Evolutionary conservation across 441 rosid species (phyloP).

Genomic region (Dalechampia spathulata): DNA sequence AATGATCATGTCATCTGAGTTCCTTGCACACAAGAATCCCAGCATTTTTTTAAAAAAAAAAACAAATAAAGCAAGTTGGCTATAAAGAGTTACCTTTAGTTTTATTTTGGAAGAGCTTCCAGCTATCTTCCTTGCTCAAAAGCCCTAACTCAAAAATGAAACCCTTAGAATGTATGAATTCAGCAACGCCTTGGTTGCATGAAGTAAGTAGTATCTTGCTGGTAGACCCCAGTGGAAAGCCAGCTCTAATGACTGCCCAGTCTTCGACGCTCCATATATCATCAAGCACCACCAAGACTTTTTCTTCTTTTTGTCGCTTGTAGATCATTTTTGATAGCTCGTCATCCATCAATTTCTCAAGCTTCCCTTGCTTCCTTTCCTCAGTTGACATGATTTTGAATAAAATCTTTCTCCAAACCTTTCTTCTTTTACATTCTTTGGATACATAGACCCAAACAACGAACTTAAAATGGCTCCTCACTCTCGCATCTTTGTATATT

Average conservation of each 20-base stretch:
- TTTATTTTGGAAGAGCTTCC: slow-evolving; percentile 25
- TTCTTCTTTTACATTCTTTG: slow-evolving; percentile 14
- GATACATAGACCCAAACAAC: slow-evolving; percentile 20
- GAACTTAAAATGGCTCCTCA: slow-evolving; percentile 4
- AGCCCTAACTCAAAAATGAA: slow-evolving; percentile 8
- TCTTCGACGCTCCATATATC: slow-evolving; percentile 16
- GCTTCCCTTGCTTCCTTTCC: slow-evolving; percentile 9
- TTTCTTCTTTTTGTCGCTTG: slow-evolving; percentile 12
- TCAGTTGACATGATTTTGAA: slow-evolving; percentile 6
- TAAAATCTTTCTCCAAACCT: slow-evolving; percentile 7
- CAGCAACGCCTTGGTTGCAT: slow-evolving; percentile 13
- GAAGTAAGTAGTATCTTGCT: slow-evolving; percentile 18
- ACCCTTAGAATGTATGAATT: slow-evolving; percentile 7
- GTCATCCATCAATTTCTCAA: slow-evolving; percentile 10
- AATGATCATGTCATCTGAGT: too few species aligned
- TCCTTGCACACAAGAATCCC: too few species aligned
- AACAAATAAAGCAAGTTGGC: background rate
- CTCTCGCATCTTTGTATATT: slow-evolving; percentile 2
- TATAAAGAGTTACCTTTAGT: background rate
- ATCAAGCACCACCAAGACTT: slow-evolving; percentile 17
- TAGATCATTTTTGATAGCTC: slow-evolving; percentile 15
- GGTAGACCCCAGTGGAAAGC: slow-evolving; percentile 10
- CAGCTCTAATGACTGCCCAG: slow-evolving; percentile 14
- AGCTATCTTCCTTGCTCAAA: slow-evolving; percentile 15
- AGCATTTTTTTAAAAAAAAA: too few species aligned